Base-by-base conservation (phyloP, 139 green algal species). In the Chlamydomonas urium region DNA sequence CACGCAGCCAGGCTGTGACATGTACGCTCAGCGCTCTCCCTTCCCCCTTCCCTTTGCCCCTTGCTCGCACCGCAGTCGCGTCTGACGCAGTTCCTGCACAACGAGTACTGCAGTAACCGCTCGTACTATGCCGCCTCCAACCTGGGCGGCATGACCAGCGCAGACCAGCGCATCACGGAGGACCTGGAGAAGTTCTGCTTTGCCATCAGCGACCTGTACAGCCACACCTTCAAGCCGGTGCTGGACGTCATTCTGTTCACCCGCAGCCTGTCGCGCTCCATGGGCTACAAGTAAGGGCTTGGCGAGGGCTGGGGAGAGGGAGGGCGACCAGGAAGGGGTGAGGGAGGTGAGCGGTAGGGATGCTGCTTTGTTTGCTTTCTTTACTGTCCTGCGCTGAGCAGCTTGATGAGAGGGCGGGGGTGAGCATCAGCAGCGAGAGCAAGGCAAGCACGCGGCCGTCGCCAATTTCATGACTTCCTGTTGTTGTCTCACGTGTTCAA, bases 211-310 rank as follows among this genome's bases (percentile, higher is more conserved):
- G 93, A 98, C 71, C 86, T 98, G 38, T 98, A 62, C 70, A 65
- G 33, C 62, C 67, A 72, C 53, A 71, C 74, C 0, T 57, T 83
- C 72, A 81, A 95, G 85, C 94, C 94, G 21, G 73, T 96, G 71
- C 83, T 98, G 72, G 94, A 98, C 72, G 93, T 98, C 38, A 65
- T 96, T 17, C 86, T 97, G 3, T 97, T 97, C 88, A 97, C 94
- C 4, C 80, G 88, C 35, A 88, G 82, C 2, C 83, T 98, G 75
- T 72, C 87, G 0, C 57, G 67, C 26, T 80, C 79, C 50, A 97
- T 98, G 86, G 94, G 94, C 38, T 98, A 96, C 86, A 88, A 86
- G 63, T 79, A 69, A 3, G 87, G 93, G n/a, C n/a, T n/a, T n/a
- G n/a, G n/a, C n/a, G n/a, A n/a, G n/a, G n/a, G n/a, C n/a, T n/a